A percentile compares a stretch with the other conserved stretches of the same genome.
Conservation (phyloP, 768 basidiomycete genomes). For the Pleurotus platypus region DNA sequence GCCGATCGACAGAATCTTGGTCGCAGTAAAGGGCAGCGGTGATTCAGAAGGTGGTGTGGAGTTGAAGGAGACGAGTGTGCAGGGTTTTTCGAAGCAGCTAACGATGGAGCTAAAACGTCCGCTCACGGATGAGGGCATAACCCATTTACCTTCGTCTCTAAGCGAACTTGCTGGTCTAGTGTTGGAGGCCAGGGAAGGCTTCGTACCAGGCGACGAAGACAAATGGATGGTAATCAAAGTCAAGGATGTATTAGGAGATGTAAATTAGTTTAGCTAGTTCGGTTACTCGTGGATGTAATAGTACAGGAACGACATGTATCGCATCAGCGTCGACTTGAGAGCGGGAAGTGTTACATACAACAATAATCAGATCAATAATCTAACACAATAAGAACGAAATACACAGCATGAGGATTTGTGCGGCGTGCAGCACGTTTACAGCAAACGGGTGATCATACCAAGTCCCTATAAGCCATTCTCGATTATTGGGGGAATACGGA, state of each 20-base stretch:
- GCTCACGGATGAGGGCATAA: conserved; percentile 18
- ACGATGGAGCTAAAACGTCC: conserved; percentile 22
- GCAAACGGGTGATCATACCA: conserved; percentile 67
- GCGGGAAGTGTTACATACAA: neutral
- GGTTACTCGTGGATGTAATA: too few relatives aligned
- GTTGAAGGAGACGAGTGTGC: conserved; percentile 27
- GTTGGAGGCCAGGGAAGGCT: conserved; percentile 27
- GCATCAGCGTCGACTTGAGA: neutral
- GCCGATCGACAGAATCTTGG: conserved; percentile 30
- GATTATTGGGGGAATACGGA: conserved; percentile 1
- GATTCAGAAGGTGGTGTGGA: conserved; percentile 11
- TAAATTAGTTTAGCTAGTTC: conserved; percentile 9
- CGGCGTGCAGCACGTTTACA: conserved; percentile 30
- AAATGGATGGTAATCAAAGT: neutral
- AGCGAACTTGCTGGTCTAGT: conserved; percentile 28
- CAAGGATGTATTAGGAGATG: conserved; percentile 8
- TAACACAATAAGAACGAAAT: neutral
- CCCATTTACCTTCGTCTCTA: conserved; percentile 24
- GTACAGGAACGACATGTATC: neutral
- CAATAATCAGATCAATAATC: neutral
- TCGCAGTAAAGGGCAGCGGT: conserved; percentile 8
- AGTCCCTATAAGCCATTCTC: conserved; percentile 48
- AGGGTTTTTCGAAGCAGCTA: conserved; percentile 27
- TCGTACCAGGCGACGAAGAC: neutral
- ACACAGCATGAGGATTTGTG: neutral